A percentile compares a stretch with the other conserved stretches of the same genome.
phyloP scores from a whole-genome alignment of 2,329 filamentous ascomycete species.

The Colletotrichum nymphaeae region DNA sequence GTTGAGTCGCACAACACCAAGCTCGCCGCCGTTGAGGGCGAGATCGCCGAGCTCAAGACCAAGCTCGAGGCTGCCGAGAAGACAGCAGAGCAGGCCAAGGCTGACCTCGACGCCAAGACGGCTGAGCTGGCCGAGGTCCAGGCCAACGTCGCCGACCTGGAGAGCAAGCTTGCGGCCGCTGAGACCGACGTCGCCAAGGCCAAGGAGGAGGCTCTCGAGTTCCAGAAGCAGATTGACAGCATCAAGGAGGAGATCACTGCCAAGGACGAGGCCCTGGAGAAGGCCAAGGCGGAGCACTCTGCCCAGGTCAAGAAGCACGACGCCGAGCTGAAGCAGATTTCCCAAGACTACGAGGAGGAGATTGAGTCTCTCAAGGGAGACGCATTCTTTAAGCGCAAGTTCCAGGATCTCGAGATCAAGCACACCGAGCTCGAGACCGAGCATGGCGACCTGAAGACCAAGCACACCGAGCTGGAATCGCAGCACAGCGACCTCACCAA shows the following conservation, averaged over 20 bases:
- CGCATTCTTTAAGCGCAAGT: conserved; percentile 73
- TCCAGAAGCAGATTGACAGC: conserved; percentile 61
- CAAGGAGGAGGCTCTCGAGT: conserved; percentile 58
- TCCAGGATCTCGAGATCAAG: conserved; percentile 68
- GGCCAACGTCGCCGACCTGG: conserved; percentile 53
- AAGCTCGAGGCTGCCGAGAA: conserved; percentile 61
- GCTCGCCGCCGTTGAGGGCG: conserved; percentile 62
- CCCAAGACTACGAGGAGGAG: conserved; percentile 72
- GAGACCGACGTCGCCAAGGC: conserved; percentile 55
- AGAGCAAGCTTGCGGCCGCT: conserved; percentile 58
- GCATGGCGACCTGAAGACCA: conserved; percentile 41
- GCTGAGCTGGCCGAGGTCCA: conserved; percentile 52
- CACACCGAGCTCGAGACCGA: conserved; percentile 61
- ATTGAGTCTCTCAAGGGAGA: conserved; percentile 73
- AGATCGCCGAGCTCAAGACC: conserved; percentile 62
- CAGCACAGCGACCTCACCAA: conserved; percentile 30
- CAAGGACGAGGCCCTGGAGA: conserved; percentile 62
- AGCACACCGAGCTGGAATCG: conserved; percentile 17
- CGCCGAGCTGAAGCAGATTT: conserved; percentile 67
- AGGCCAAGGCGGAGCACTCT: conserved; percentile 62
- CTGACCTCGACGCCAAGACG: conserved; percentile 57
- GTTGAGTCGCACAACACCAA: conserved; percentile 56
- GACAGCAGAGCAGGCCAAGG: conserved; percentile 54
- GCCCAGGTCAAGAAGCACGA: conserved; percentile 60
- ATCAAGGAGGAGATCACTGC: conserved; percentile 57